Base-by-base conservation (phyloP, 2,329 filamentous ascomycete species). In the Aspergillus ruber region DNA sequence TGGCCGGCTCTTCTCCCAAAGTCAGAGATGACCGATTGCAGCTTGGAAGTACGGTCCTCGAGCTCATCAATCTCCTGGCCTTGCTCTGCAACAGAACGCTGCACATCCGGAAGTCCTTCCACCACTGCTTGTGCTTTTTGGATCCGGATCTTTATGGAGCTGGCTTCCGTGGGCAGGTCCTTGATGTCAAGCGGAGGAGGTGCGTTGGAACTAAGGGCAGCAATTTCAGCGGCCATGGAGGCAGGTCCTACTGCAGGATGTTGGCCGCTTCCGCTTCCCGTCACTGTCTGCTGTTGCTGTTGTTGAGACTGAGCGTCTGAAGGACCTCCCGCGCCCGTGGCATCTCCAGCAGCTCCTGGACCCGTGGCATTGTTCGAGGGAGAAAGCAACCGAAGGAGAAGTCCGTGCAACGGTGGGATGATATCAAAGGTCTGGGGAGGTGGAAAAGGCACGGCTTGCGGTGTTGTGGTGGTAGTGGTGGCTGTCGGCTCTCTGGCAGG, bases 351-450 rank as follows among this genome's bases (percentile, higher is more conserved):
- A 18, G 52, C 49, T 39, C 58, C 43, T 50, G 52, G 46, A 5
- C 54, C 51, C 65, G 35, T 70, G 67, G 41, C 70, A 64, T 61
- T 72, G 57, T 57, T 60, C 50, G 64, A 73, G 15, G 65, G 58
- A 23, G 71, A 75, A 56, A 86, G 81, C 15, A 96, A 79, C 44
- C 87, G 86, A 55, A 82, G 76, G 51, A 96, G 82, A 56, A 95
- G 81, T 50, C 83, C 78, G 61, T 88, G 84, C 46, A 96, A 81
- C 61, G 90, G 83, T 21, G 90, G 88, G 46, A 95, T 80, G 57
- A 89, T 82, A 73, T 95, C 90, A 72, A 96, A 88, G 43, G 83
- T 82, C 67, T 90, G 85, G 23, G 90, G 86, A 43, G 87, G 80
- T 52, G 93, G 85, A 47, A 85, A 82, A 2, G 79, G 71, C 21